Base-by-base conservation (phyloP, 441 rosid genomes). In the Gossypium trilobum region DNA sequence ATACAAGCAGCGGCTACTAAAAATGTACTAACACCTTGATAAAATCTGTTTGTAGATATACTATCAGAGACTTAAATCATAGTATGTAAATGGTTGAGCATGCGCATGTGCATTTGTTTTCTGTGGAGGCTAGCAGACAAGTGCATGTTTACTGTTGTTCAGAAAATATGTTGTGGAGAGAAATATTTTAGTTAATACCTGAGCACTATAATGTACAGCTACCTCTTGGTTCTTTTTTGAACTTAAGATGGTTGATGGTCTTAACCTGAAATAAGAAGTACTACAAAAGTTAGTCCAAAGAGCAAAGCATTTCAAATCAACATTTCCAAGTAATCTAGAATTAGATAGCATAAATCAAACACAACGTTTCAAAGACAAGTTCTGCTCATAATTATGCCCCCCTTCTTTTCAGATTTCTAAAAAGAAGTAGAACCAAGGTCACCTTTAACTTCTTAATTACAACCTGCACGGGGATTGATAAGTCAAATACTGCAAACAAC, bases 161-260 rank as follows among this genome's bases (percentile, higher is more conserved):
- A 68, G 6, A 29, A 19, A 54, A 52, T 46, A 46, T 66, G 22
- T 68, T 31, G 50, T 16, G 54, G 29, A 27, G 54, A 59, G 67
- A 5, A 73, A 52, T 11, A 39, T 19, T 54, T 68, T 25, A 22
- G 17, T 70, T 52, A 57, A 65, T 80, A 95, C 98, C 98, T 92
- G 91, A 70, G 66, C 67, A 69, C 42, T 75, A 72, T 80, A 84
- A 68, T 79, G 85, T 73, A 68, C 33, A 16, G 70, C 84, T 46
- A 75, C 83, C 50, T 84, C 96, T 78, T 81, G 88, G 80, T 85
- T 91, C 90, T 75, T 89, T 79, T 80, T 89, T 60, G 89, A 84
- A 75, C 84, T 85, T 78, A 78, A 52, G 59, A 83, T 61, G 52
- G 82, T 69, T 8, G 94, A 82, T 75, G 89, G 93, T 80, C 83